Base-by-base conservation (phyloP, 1,284 basidiomycete genomes). In the Mycosarcoma mackinlayi region DNA sequence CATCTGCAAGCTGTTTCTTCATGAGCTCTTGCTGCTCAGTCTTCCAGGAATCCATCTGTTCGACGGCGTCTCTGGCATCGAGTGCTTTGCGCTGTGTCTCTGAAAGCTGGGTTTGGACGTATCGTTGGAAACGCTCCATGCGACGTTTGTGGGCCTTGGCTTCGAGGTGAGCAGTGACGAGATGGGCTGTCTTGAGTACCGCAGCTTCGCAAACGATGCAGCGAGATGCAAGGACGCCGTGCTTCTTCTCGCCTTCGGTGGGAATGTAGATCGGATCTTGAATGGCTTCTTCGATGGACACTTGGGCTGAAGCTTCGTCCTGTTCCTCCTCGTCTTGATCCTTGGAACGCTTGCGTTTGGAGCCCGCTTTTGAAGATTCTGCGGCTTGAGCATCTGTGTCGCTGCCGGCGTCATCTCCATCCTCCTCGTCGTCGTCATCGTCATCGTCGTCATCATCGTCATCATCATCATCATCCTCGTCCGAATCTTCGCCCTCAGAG, bases 201-300 rank as follows among this genome's bases (percentile, higher is more conserved):
- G 68, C 68, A 18, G 58, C 52, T 31, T 59, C 55, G 56, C 68
- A 71, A 11, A 71, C 48, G 30, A 71, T 50, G 49, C 68, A 71
- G 10, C 63, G 58, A 5, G 63, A 66, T 6, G 59, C 56, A 39
- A 59, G 49, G 21, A 56, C 37, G 34, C 68, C 63, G 40, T 62
- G 59, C 59, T 71, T 71, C 44, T 66, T 71, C 31, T 66, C 59
- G 34, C 63, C 63, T 37, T 54, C 50, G 6, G 63, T 66, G 10
- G 63, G 63, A 6, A 71, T 52, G 52, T 71, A 71, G 59, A 71
- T 66, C 31, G 68, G 59, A 28, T 71, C 68, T 21, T 55, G 41
- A 18, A 71, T 45, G 21, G 59, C 59, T 2, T 66, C 63, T 7
- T 58, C 51, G 44, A 71, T 71, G 19, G 62, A 52, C 13, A 71